Base-by-base conservation (phyloP, 1,139 yeast genomes). In the Meyerozyma guilliermondii region DNA sequence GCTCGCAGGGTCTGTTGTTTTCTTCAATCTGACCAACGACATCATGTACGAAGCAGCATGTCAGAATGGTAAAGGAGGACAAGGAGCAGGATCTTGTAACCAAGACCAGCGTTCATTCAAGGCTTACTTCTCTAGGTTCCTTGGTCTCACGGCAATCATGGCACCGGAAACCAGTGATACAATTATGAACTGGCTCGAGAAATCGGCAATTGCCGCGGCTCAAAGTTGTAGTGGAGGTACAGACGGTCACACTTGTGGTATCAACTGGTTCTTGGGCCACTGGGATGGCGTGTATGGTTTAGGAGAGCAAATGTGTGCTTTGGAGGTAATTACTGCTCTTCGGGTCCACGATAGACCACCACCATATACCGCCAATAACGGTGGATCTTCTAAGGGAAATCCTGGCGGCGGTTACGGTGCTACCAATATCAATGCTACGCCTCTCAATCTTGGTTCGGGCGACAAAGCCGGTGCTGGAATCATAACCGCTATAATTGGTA, bases 201-300 rank as follows among this genome's bases (percentile, higher is more conserved):
- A 50, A 39, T 50, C 53, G 5, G 88, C 92, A 1, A 53, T 51
- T 26, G 92, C 78, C 1, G 92, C 91, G 6, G 87, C 91, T 0
- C 65, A 66, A 48, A 74, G 91, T 1, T 87, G 94, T 58, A 61
- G 74, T 16, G 94, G 94, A 43, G 92, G 92, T 48, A 48, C 64
- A 1, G 91, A 84, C 57, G 83, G 84, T n/a, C 81, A 79, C 48
- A 84, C 92, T 0, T 86, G 94, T 63, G 92, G 92, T 22, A 66
- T 77, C 49, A 68, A 76, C 54, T 86, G 94, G 94, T 54, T 68
- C 11, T 55, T 58, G 31, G 64, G 62, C 29, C 43, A 52, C 24
- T 81, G 85, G 80, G 94, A 86, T 63, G 82, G 79, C 4, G 54
- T 58, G 35, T 84, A 74, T 56, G 94, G 95, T 5, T 66, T 87